Conservation (phyloP, 2,329 filamentous ascomycete species). For the Gnomoniopsis smithogilvyi region DNA sequence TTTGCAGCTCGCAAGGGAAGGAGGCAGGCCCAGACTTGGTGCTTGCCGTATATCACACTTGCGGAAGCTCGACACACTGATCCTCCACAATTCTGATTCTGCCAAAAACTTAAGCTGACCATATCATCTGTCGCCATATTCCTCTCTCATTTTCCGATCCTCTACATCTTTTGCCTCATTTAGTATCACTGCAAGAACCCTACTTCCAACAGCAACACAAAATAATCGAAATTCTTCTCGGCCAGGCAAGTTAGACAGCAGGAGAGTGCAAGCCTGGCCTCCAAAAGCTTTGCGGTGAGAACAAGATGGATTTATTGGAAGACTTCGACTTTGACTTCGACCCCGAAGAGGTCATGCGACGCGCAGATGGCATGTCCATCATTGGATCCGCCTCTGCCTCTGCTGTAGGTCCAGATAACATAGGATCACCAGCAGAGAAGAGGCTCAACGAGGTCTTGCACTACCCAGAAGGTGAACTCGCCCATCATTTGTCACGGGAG, state of each 20-base stretch:
- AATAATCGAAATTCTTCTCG: background rate
- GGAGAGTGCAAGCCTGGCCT: background rate
- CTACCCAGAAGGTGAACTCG: too few relatives aligned
- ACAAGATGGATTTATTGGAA: background rate
- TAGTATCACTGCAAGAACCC: too few relatives aligned
- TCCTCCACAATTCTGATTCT: background rate
- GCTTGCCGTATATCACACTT: background rate
- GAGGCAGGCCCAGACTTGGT: conserved; percentile 16
- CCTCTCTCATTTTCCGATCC: too few relatives aligned
- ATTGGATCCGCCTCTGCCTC: too few relatives aligned
- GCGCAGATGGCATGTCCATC: background rate
- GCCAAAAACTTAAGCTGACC: background rate
- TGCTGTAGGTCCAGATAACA: too few relatives aligned
- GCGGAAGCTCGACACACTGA: background rate
- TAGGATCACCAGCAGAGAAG: too few relatives aligned
- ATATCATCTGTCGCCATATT: background rate
- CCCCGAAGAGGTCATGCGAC: background rate
- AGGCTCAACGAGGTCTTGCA: too few relatives aligned
- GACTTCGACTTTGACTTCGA: background rate
- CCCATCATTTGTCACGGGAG: too few relatives aligned
- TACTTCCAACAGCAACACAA: too few relatives aligned
- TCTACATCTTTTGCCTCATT: too few relatives aligned
- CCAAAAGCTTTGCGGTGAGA: background rate
- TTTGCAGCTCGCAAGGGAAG: background rate
- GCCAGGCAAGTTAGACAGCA: background rate